Conservation (phyloP, 2,329 filamentous ascomycete species). For the Nectriaceae sp. region DNA sequence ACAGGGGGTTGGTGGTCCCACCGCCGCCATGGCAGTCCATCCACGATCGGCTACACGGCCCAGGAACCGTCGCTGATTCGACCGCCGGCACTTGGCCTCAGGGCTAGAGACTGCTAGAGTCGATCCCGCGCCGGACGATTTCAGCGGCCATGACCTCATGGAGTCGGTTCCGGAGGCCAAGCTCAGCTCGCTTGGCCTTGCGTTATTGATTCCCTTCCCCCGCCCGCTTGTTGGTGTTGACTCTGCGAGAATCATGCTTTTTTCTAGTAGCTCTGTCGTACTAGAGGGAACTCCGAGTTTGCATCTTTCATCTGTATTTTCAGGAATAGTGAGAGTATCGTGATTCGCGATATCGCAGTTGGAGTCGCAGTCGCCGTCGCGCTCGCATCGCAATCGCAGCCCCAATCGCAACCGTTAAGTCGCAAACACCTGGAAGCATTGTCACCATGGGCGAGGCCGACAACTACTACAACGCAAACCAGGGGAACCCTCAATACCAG, state of each 20-base stretch:
- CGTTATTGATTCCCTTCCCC: background rate
- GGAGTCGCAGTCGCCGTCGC: background rate
- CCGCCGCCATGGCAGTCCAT: background rate
- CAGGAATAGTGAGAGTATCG: background rate
- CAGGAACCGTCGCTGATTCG: background rate
- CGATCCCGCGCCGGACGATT: background rate
- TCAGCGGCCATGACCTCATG: slow-evolving; percentile 10
- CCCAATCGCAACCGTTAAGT: background rate
- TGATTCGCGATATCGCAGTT: background rate
- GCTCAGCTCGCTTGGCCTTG: background rate
- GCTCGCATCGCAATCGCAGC: background rate
- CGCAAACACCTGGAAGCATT: no score
- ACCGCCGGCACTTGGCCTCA: background rate
- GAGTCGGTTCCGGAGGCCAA: background rate
- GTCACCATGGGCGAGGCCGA: slow-evolving; percentile 38
- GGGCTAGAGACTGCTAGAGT: background rate
- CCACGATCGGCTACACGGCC: background rate
- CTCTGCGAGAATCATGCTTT: no score
- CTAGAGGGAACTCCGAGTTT: background rate
- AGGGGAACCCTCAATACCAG: slow-evolving; percentile 25
- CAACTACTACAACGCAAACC: slow-evolving; percentile 31
- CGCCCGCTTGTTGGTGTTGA: no score
- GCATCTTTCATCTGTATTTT: background rate
- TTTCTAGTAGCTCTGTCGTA: no score
- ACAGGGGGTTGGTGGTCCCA: no score